Conservation (phyloP, 1,139 yeast genomes). For the Petasospora rhodanensis region DNA sequence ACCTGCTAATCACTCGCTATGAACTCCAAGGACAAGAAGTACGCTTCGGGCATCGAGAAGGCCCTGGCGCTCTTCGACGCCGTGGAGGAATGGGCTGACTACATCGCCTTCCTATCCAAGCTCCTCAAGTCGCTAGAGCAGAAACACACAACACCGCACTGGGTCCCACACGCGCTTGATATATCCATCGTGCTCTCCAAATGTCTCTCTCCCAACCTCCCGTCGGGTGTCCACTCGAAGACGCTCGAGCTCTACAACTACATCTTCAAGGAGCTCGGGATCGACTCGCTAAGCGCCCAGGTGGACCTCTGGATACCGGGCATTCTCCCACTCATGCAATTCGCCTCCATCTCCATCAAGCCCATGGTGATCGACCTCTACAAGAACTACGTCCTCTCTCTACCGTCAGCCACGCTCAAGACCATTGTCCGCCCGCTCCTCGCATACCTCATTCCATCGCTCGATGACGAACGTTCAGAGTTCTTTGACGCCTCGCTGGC, state of each 20-base stretch:
- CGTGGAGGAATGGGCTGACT: constrained; percentile 99
- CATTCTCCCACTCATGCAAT: constrained; percentile 74
- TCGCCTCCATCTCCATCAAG: constrained; percentile 84
- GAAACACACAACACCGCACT: constrained; percentile 34
- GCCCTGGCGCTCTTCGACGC: constrained; percentile 75
- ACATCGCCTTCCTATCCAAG: constrained; percentile 80
- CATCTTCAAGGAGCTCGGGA: constrained; percentile 60
- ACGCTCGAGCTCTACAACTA: constrained; percentile 71
- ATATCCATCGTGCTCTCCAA: constrained; percentile 47
- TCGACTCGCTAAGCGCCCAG: constrained; percentile 45
- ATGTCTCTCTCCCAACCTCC: constrained; percentile 75
- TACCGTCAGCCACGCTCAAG: constrained; percentile 46
- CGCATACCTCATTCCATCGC: constrained; percentile 74
- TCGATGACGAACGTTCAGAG: constrained; percentile 90
- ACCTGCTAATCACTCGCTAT: constrained; percentile 27
- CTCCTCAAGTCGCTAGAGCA: constrained; percentile 64
- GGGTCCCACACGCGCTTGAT: constrained; percentile 52
- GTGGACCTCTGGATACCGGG: constrained; percentile 85
- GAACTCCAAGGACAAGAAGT: constrained; percentile 64
- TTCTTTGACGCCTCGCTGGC: constrained; percentile 58
- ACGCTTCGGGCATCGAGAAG: constrained; percentile 61
- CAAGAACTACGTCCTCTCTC: constrained; percentile 48
- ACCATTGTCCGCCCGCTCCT: constrained; percentile 63
- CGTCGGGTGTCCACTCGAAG: constrained; percentile 94
- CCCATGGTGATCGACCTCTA: constrained; percentile 66